Evolutionary conservation across 441 rosid species (phyloP), one percentile per base, ranked within the genome.

Genomic region (Eugenia klotzschiana): DNA sequence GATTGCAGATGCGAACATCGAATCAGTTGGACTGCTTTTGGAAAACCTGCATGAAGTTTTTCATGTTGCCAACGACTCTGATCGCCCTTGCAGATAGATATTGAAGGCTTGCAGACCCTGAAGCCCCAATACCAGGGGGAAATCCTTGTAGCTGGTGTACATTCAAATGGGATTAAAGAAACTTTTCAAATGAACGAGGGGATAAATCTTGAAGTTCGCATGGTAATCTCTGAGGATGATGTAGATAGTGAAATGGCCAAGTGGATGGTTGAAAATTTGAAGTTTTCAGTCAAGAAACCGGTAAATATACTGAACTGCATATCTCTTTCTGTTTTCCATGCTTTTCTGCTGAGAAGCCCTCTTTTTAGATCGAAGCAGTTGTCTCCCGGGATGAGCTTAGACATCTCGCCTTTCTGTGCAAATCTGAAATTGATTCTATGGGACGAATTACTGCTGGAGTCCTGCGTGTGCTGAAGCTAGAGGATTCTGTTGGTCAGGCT

Each of bases 391-490:
- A 94, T 81, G 99, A 97, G 91, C 89, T 97, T 83, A 92, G 91
- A 88, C 94, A 95, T 88, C 96, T 97, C 84, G 90, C 89, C 53
- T 86, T 87, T 82, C 89, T 94, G 90, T 92, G 95, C 94, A 91
- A 95, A 86, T 94, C 98, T 50, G 98, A 97, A 89, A 92, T 91
- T 83, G 95, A 95, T 84, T 95, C 98, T 2, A 92, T 94, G 97
- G 99, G 98, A 85, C 91, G 98, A 84, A 91, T 95, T 85, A 89
- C 93, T 69, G 99, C 98, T 56, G 98, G 98, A 79, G 85, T 97
- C 84, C 87, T 97, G 88, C 92, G 94, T 86, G 87, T 95, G 84
- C 93, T 97, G 86, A 95, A 94, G 90, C 92, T 97, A 82, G 99
- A 97, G 86, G 87, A 83, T 69, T 91, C 98, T 10, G 86, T 97